Percentiles rank a stretch among this genome's conserved stretches.
phyloP scores from a whole-genome alignment of 1,139 yeast genomes.

The Saccharomyces pastorianus region DNA sequence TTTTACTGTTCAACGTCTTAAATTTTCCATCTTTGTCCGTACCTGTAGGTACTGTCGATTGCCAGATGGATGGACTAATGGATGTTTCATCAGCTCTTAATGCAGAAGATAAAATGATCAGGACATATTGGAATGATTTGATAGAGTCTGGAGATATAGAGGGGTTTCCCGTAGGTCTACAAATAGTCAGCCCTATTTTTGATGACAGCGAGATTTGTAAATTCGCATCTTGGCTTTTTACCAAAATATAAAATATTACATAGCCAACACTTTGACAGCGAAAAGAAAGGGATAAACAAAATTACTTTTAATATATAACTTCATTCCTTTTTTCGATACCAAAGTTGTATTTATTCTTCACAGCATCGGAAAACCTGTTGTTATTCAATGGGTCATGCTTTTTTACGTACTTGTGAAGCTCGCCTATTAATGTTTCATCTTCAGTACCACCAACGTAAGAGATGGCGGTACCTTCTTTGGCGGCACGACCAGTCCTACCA shows the following conservation, averaged over 20 bases:
- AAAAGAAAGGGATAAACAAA: neutral
- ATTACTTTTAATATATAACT: constrained; percentile 12
- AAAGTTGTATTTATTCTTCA: constrained; percentile 14
- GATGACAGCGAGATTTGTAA: constrained; percentile 42
- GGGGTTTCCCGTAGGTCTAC: constrained; percentile 43
- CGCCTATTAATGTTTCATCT: constrained; percentile 47
- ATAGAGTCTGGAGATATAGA: constrained; percentile 37
- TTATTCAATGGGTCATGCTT: constrained; percentile 14
- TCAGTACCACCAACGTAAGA: constrained; percentile 57
- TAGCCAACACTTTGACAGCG: neutral
- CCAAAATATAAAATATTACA: constrained; percentile 1
- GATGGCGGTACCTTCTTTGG: constrained; percentile 63
- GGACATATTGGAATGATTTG: constrained; percentile 20
- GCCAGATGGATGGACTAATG: constrained; percentile 32
- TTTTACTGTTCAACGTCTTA: constrained; percentile 38
- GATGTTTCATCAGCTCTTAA: constrained; percentile 28
- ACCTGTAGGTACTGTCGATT: constrained; percentile 45
- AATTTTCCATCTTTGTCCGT: constrained; percentile 46
- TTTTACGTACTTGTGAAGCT: constrained; percentile 33
- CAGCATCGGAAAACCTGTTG: constrained; percentile 15
- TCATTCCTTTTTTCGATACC: constrained; percentile 12
- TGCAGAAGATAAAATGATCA: constrained; percentile 26
- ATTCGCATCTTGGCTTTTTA: constrained; percentile 22
- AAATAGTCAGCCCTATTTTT: constrained; percentile 38
- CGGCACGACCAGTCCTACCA: constrained; percentile 96